Base-by-base conservation (phyloP, 306 rosid genomes). In the Begonia masoniana region DNA sequence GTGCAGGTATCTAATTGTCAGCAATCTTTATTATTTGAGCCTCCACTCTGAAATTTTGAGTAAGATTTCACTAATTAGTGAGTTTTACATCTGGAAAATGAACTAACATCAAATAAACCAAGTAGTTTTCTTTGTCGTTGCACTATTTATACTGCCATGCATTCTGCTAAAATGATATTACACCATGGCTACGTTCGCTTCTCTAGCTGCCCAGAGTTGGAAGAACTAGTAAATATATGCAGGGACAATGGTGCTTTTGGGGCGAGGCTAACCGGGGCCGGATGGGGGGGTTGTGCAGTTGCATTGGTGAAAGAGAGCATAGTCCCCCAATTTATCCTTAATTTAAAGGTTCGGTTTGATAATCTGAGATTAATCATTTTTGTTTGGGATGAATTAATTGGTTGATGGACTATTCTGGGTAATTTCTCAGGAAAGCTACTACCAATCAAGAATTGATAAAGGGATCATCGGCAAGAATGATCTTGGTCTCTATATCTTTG, bases 271-370 rank as follows among this genome's bases (percentile, higher is more conserved):
- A 91, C 96, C 0, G 96, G 99, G 67, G 99, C 99, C 10, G 99
- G 99, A 64, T 91, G 99, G 99, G 99, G 99, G 59, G 99, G 99
- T 47, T 91, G 99, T 60, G 85, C 95, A 10, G 99, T 91, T 39
- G 84, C 93, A 50, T 69, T 86, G 86, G 99, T 91, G 51, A 91
- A 79, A 67, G 99, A 91, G 68, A 82, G 58, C 76, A 76, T 68
- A 39, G 95, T 91, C 56, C 96, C 99, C 50, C 87, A 83, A 55
- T 91, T 79, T 60, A 83, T 91, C 66, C 92, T 83, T 47, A 83
- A 79, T 62, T 69, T 91, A 62, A 91, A 91, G 99, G 99, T 83
- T 15, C 59, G 62, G 13, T 56, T 55, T 61, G 50, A 21, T 52
- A 15, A 16, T 50, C 53, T 50, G 10, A 50, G 11, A 13, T 15